Conservation (phyloP, 495 filamentous ascomycete species). For the Thermothielavioides terrestris region DNA sequence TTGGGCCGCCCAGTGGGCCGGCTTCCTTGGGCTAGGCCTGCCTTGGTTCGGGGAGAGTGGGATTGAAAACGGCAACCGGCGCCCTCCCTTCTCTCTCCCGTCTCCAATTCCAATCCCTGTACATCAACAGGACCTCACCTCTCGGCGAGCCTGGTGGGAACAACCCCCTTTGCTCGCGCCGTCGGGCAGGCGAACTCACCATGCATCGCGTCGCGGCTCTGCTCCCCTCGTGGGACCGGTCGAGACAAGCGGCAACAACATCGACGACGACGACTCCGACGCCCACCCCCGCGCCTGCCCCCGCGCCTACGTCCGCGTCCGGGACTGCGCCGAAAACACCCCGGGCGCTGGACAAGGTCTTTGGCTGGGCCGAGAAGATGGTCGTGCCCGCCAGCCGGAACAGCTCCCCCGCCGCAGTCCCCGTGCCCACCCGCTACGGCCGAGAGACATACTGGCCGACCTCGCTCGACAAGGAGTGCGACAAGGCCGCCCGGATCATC, state of each 20-base stretch:
- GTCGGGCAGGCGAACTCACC: constrained; percentile 16
- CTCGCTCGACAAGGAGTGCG: constrained; percentile 70
- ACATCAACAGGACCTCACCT: not conserved
- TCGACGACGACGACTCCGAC: not conserved
- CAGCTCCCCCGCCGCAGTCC: constrained; percentile 42
- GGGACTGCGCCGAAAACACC: constrained; percentile 17
- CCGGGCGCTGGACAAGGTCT: constrained; percentile 33
- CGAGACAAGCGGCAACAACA: constrained; percentile 23
- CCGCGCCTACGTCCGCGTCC: constrained; percentile 14
- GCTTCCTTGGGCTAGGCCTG: too few relatives aligned
- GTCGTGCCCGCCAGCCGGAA: constrained; percentile 28
- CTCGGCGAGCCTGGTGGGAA: constrained; percentile 1
- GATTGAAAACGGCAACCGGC: constrained; percentile 5
- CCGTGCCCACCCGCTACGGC: constrained; percentile 40
- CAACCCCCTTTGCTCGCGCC: constrained; percentile 6
- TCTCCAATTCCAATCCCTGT: not conserved
- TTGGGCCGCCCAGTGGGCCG: not conserved
- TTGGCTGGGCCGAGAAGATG: constrained; percentile 41
- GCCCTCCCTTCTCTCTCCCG: not conserved
- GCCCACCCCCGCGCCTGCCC: constrained; percentile 5
- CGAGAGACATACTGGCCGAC: constrained; percentile 73
- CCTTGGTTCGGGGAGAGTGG: not conserved
- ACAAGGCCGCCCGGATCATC: constrained; percentile 78
- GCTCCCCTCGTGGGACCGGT: constrained; percentile 43
- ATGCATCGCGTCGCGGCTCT: constrained; percentile 46